Conservation (phyloP, 441 rosid genomes). For the Gossypium trilobum region DNA sequence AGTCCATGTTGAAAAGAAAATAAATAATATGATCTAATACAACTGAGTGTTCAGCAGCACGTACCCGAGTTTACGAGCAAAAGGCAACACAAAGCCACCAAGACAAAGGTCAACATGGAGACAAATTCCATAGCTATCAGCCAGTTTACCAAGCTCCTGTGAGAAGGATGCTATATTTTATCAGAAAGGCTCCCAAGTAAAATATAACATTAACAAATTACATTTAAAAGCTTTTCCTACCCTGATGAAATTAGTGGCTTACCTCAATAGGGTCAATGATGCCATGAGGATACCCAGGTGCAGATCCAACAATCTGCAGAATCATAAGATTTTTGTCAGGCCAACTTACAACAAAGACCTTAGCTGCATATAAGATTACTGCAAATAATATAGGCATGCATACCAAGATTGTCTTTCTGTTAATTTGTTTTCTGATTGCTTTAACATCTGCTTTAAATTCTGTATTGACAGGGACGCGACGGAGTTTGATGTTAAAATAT, state of each 20-base stretch:
- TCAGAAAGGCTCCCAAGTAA: not conserved
- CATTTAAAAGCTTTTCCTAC: slow-evolving; percentile 4
- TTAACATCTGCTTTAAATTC: slow-evolving; percentile 78
- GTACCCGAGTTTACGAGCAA: slow-evolving; percentile 88
- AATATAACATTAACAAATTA: not conserved
- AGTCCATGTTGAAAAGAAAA: not conserved
- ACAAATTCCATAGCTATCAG: slow-evolving; percentile 65
- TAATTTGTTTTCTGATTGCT: slow-evolving; percentile 52
- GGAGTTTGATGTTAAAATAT: slow-evolving; percentile 83
- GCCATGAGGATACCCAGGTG: slow-evolving; percentile 98
- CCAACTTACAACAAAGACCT: slow-evolving; percentile 7
- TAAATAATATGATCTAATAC: not conserved
- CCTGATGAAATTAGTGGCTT: slow-evolving; percentile 10
- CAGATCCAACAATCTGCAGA: slow-evolving; percentile 91
- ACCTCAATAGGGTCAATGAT: slow-evolving; percentile 95
- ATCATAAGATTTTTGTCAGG: slow-evolving; percentile 20
- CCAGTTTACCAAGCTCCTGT: slow-evolving; percentile 88
- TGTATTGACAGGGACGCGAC: slow-evolving; percentile 81
- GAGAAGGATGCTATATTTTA: slow-evolving; percentile 13
- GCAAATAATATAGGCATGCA: slow-evolving; percentile 6
- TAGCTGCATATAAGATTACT: slow-evolving; percentile 11
- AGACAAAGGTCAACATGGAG: slow-evolving; percentile 97
- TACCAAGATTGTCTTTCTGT: slow-evolving; percentile 83
- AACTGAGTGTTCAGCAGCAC: slow-evolving; percentile 13
- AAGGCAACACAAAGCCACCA: slow-evolving; percentile 96